Evolutionary conservation across 2,329 filamentous ascomycete genomes (phyloP).

Genomic region (Cadophora malorum): DNA sequence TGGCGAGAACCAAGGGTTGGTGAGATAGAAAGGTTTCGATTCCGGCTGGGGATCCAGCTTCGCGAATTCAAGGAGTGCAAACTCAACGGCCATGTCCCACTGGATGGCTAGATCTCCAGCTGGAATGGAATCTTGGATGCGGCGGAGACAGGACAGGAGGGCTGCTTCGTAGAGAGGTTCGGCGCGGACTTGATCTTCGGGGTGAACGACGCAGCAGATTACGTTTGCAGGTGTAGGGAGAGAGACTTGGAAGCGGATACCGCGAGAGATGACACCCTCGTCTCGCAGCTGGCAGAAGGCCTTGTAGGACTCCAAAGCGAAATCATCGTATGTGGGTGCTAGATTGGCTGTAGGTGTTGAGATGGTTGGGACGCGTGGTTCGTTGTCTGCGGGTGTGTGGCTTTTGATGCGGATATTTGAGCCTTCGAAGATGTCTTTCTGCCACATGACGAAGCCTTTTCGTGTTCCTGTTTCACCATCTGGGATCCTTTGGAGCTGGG

Average conservation of each 20-base stretch:
- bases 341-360: conserved; percentile 7
- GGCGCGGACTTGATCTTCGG: conserved; percentile 37
- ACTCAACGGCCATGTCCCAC: conserved; percentile 39
- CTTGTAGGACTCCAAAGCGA: conserved; percentile 42
- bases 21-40: conserved; percentile 2
- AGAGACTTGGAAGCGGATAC: conserved; percentile 46
- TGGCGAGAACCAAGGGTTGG: conserved; percentile 43
- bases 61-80: conserved; percentile 33
- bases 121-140: conserved; percentile 43
- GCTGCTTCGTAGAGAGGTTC: conserved; percentile 44
- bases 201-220: conserved; percentile 29
- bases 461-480: conserved; percentile 51
- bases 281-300: conserved; percentile 38
- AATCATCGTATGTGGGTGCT: conserved; percentile 41
- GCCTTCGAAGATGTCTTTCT: conserved; percentile 43
- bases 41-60: conserved; percentile 38
- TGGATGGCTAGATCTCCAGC: conserved; percentile 45
- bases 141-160: conserved; percentile 36
- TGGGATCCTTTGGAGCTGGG: conserved; percentile 48
- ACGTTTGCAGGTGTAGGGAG: conserved; percentile 43
- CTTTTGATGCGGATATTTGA: conserved; percentile 21
- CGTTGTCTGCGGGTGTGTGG: conserved; percentile 21
- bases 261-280: conserved; percentile 37
- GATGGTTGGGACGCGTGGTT: not conserved
- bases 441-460: conserved; percentile 46